Percentiles rank a stretch among this genome's conserved stretches.
phyloP scores from a whole-genome alignment of 202 grass and related monocot species.

The Cymbopogon flexuosus region DNA sequence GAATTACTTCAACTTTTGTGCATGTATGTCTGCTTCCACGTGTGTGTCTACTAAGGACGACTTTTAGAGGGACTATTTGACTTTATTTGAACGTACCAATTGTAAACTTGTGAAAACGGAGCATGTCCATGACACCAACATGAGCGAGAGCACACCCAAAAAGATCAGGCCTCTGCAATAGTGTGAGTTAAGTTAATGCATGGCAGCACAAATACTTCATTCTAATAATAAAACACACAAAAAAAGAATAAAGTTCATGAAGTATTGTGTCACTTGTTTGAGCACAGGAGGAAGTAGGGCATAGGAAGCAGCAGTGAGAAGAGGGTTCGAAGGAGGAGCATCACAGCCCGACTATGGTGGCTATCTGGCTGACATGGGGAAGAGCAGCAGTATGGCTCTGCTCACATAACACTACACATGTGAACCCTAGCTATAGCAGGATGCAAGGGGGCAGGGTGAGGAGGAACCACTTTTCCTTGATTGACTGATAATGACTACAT shows the following conservation, averaged over 20 bases:
- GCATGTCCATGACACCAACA: conserved; percentile 99
- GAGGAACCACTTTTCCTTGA: too few relatives aligned
- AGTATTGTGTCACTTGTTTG: not conserved
- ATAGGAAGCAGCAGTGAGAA: not conserved
- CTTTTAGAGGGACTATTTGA: not conserved
- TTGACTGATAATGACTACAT: too few relatives aligned
- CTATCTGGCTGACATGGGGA: not conserved
- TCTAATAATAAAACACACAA: not conserved
- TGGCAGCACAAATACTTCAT: not conserved
- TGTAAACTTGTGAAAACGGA: conserved; percentile 96
- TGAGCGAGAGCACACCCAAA: conserved; percentile 91
- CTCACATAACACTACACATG: not conserved
- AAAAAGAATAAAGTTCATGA: not conserved
- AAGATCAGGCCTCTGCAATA: conserved; percentile 77
- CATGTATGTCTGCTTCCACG: not conserved
- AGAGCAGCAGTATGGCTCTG: not conserved
- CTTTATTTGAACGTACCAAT: conserved; percentile 48
- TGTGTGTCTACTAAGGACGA: not conserved
- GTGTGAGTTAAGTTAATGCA: conserved; percentile 25
- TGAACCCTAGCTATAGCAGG: too few relatives aligned
- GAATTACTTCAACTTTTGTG: not conserved
- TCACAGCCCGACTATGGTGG: not conserved
- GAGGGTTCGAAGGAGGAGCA: not conserved
- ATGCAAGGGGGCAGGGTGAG: too few relatives aligned
- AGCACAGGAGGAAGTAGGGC: not conserved